phyloP scores from a whole-genome alignment of 495 filamentous ascomycete genomes.

The Penicillium ochrochloron region DNA sequence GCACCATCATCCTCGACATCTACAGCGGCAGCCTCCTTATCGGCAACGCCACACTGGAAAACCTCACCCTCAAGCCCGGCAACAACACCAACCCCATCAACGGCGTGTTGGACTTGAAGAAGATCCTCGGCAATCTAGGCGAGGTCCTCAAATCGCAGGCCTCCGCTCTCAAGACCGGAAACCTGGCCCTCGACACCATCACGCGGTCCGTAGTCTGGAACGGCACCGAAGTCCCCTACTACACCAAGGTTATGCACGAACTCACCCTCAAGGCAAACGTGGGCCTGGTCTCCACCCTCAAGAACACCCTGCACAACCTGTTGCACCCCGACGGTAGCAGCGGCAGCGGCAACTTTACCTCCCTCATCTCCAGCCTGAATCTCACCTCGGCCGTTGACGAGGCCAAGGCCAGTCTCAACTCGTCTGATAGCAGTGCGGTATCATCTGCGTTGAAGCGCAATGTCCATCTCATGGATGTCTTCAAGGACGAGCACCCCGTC shows the following conservation, averaged over 20 bases:
- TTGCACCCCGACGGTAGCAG: conserved; percentile 9
- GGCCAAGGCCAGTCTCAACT: conserved; percentile 13
- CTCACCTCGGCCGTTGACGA: conserved; percentile 10
- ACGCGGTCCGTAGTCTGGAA: conserved; percentile 41
- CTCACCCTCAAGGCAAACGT: conserved; percentile 41
- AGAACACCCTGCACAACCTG: conserved; percentile 40
- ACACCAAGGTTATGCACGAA: conserved; percentile 43
- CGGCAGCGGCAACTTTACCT: conserved; percentile 6
- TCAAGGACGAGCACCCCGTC: conserved; percentile 24
- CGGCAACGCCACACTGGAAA: conserved; percentile 59
- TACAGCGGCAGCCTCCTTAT: conserved; percentile 43
- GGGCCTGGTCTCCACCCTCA: conserved; percentile 32
- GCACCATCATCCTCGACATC: conserved; percentile 41
- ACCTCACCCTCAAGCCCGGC: conserved; percentile 63
- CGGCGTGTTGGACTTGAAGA: conserved; percentile 39
- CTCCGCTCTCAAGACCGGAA: conserved; percentile 36
- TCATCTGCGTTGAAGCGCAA: conserved; percentile 23
- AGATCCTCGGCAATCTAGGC: conserved; percentile 37
- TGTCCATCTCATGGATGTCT: conserved; percentile 17
- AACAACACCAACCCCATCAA: conserved; percentile 59
- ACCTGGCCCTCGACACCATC: conserved; percentile 37
- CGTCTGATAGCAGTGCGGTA: not conserved
- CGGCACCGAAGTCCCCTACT: conserved; percentile 44
- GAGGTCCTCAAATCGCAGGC: conserved; percentile 35
- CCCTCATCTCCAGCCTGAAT: conserved; percentile 15